A percentile compares a stretch with the other conserved stretches of the same genome.
phyloP scores from a whole-genome alignment of 73 alveolate genomes.

The Stentor roeselii region DNA sequence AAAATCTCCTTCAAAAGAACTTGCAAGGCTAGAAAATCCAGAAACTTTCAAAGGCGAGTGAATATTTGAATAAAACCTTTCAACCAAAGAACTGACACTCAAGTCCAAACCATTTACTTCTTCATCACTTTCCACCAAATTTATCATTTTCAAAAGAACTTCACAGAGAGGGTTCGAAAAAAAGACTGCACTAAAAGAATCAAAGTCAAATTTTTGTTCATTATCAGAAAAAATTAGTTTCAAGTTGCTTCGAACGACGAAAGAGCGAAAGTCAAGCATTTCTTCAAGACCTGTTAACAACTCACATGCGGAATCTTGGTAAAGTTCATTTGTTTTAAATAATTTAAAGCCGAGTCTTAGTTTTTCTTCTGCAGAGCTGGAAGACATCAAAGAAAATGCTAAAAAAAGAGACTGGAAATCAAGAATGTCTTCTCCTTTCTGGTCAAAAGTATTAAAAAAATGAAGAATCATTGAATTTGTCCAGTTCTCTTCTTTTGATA shows the following conservation, averaged over 20 bases:
- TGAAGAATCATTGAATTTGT: background rate
- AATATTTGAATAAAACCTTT: background rate
- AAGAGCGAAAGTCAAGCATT: background rate
- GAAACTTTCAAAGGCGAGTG: background rate
- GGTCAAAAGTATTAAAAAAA: constrained; percentile 15
- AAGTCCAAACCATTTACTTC: background rate
- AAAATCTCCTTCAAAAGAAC: background rate
- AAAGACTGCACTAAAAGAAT: background rate
- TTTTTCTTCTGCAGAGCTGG: background rate
- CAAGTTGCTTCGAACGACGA: background rate
- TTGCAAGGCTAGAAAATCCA: background rate
- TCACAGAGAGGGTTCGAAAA: background rate
- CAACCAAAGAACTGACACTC: background rate
- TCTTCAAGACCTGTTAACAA: background rate
- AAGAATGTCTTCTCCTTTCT: background rate
- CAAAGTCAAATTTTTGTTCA: background rate
- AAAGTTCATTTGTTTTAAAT: background rate
- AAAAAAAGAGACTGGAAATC: no score
- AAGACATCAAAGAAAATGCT: no score
- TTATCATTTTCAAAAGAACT: background rate
- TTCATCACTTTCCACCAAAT: background rate
- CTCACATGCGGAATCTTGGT: background rate
- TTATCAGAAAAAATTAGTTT: background rate
- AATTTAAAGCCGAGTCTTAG: background rate
- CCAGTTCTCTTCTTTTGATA: background rate